Evolutionary conservation across 192 early-diverging fungal genomes (phyloP).

Genomic region (Pilaira anomala): DNA sequence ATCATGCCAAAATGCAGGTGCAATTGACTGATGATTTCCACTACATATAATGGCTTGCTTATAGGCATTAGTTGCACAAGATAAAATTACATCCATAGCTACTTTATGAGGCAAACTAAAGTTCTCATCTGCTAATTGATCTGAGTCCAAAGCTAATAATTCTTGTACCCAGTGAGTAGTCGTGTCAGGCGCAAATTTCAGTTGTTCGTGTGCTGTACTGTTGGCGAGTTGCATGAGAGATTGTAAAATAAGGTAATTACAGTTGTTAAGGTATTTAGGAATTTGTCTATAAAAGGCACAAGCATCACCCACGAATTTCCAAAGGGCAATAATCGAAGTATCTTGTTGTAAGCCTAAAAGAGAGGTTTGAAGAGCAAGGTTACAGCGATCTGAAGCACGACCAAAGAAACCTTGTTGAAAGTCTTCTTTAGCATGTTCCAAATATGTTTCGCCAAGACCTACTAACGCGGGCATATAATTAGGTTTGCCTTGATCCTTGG

Average conservation of each 20-base stretch:
- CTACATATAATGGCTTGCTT: conserved; percentile 49
- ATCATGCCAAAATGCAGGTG: conserved; percentile 52
- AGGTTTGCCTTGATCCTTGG: conserved; percentile 32
- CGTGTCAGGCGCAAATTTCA: conserved; percentile 35
- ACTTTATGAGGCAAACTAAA: conserved; percentile 32
- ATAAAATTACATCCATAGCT: conserved; percentile 40
- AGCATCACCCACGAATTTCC: conserved; percentile 61
- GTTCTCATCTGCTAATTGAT: conserved; percentile 19
- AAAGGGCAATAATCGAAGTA: conserved; percentile 42
- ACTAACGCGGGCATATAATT: conserved; percentile 47
- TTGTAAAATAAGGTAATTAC: conserved; percentile 27
- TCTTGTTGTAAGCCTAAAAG: conserved; percentile 26
- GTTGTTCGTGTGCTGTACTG: conserved; percentile 30
- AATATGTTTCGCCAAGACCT: conserved; percentile 49
- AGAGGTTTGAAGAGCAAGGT: conserved; percentile 40
- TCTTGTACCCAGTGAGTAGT: conserved; percentile 29
- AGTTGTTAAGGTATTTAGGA: conserved; percentile 44
- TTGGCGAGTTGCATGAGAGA: conserved; percentile 23
- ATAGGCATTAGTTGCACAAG: conserved; percentile 48
- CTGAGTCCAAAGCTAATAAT: not conserved
- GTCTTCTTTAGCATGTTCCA: conserved; percentile 48
- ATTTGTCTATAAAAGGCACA: conserved; percentile 48
- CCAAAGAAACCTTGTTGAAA: conserved; percentile 64
- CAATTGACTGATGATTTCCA: conserved; percentile 35
- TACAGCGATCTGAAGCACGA: conserved; percentile 55